Evolutionary conservation across 2,329 filamentous ascomycete genomes (phyloP).

Genomic region (Aspergillus brunneoviolaceus): DNA sequence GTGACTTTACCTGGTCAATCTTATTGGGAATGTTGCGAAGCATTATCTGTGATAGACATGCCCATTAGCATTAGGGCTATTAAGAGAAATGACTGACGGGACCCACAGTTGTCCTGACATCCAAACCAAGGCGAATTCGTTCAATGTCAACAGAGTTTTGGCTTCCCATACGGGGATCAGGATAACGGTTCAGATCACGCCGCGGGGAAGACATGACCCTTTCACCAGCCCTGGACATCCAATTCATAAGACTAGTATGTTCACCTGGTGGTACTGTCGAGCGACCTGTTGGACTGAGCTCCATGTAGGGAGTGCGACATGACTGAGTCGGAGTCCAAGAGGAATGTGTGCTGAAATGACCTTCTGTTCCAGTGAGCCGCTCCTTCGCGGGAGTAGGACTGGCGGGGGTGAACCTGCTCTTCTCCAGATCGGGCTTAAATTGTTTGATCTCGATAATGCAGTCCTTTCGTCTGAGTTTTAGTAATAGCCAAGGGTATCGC

Average conservation of each 20-base stretch:
- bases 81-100: not conserved
- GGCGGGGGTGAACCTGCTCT: slow-evolving; percentile 12
- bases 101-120: slow-evolving; percentile 73
- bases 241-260: slow-evolving; percentile 31
- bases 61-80: not conserved
- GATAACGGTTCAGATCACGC: slow-evolving; percentile 26
- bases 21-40: slow-evolving; percentile 92
- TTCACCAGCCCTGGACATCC: slow-evolving; percentile 33
- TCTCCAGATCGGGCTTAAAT: slow-evolving; percentile 33
- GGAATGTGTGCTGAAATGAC: slow-evolving; percentile 14
- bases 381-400: slow-evolving; percentile 21
- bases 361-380: slow-evolving; percentile 16
- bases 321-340: slow-evolving; percentile 17
- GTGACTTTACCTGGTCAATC: slow-evolving; percentile 58
- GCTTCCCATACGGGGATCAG: slow-evolving; percentile 33
- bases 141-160: slow-evolving; percentile 48
- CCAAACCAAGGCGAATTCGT: slow-evolving; percentile 58
- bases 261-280: slow-evolving; percentile 40
- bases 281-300: slow-evolving; percentile 42
- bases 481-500: not conserved
- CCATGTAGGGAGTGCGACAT: slow-evolving; percentile 26
- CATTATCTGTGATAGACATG: slow-evolving; percentile 68
- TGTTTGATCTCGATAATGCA: slow-evolving; percentile 32
- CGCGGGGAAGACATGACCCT: slow-evolving; percentile 30
- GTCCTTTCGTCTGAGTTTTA: slow-evolving; percentile 21